These are phyloP conservation scores for Suzukiozyma palmioleophila DNA, from an alignment of 1,139 yeast species.

Conservation along the genomic window DNA sequence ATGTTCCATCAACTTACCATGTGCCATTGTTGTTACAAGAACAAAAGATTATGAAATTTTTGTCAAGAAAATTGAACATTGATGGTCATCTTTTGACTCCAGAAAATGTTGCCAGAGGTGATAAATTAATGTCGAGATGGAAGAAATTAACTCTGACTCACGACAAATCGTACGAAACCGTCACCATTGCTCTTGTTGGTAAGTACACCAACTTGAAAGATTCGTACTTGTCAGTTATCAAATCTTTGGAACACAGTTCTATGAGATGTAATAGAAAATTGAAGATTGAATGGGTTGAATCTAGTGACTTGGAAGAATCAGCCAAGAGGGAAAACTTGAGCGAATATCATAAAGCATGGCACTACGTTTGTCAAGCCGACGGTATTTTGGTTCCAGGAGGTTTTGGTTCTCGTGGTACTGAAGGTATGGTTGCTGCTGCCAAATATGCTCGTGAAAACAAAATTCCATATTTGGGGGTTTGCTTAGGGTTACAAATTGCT, in stretches of 20 bases:
- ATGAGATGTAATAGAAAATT: constrained; percentile 83
- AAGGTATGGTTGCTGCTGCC: constrained; percentile 97
- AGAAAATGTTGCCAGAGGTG: constrained; percentile 64
- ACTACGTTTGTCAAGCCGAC: constrained; percentile 86
- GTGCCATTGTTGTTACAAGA: constrained; percentile 89
- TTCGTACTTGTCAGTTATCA: constrained; percentile 90
- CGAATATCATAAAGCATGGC: constrained; percentile 94
- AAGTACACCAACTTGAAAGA: constrained; percentile 95
- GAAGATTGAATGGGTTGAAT: constrained; percentile 93
- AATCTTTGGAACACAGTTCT: constrained; percentile 91
- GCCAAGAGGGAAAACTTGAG: constrained; percentile 61
- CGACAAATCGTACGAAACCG: constrained; percentile 81
- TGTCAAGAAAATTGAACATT: constrained; percentile 64
- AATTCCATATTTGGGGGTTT: constrained; percentile 93
- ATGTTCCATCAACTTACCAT: constrained; percentile 94
- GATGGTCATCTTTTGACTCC: constrained; percentile 45
- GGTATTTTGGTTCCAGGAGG: constrained; percentile 99
- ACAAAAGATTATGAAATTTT: constrained; percentile 77
- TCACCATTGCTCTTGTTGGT: constrained; percentile 94
- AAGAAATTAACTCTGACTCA: constrained; percentile 66
- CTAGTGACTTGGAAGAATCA: constrained; percentile 80
- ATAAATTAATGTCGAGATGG: constrained; percentile 72
- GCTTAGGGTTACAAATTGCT: constrained; percentile 96
- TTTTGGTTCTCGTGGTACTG: constrained; percentile 94
- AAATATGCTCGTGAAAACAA: constrained; percentile 95